Conservation (phyloP, 2,329 filamentous ascomycete genomes). For the Sclerotinia minor region DNA sequence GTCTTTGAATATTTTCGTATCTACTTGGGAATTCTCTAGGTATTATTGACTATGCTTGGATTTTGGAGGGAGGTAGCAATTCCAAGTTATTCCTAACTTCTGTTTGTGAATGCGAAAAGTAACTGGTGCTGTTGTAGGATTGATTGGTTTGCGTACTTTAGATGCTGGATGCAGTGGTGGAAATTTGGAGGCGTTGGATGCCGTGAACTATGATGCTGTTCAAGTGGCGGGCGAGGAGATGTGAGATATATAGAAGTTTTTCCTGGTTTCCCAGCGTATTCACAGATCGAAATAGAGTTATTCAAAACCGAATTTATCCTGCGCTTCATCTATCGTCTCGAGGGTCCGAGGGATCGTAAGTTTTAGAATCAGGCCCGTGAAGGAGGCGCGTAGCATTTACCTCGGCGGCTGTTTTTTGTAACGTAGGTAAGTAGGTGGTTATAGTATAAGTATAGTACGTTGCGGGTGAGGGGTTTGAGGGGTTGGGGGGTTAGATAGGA, state of each 20-base stretch:
- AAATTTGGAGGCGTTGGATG: conserved; percentile 7
- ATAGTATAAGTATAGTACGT: no score
- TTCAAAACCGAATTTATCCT: not conserved
- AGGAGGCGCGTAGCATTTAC: conserved; percentile 1
- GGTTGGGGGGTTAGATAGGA: no score
- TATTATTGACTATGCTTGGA: conserved; percentile 5
- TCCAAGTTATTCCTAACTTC: not conserved
- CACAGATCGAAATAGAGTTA: not conserved
- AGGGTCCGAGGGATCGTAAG: conserved; percentile 7
- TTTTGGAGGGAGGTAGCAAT: conserved; percentile 3
- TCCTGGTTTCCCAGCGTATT: not conserved
- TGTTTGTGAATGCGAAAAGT: not conserved
- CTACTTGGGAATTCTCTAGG: not conserved
- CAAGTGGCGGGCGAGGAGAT: not conserved
- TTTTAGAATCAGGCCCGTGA: not conserved
- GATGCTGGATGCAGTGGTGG: conserved; percentile 9
- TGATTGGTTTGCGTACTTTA: not conserved
- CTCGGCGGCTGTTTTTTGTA: not conserved
- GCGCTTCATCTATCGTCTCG: conserved; percentile 15
- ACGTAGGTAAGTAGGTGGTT: no score
- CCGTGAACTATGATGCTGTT: conserved; percentile 1
- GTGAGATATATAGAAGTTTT: not conserved
- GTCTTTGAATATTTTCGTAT: not conserved
- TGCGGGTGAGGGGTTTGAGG: no score
- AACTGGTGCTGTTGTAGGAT: not conserved